These are phyloP conservation scores for Populus hybrid DNA, from an alignment of 441 rosid species.

Conservation along the genomic window DNA sequence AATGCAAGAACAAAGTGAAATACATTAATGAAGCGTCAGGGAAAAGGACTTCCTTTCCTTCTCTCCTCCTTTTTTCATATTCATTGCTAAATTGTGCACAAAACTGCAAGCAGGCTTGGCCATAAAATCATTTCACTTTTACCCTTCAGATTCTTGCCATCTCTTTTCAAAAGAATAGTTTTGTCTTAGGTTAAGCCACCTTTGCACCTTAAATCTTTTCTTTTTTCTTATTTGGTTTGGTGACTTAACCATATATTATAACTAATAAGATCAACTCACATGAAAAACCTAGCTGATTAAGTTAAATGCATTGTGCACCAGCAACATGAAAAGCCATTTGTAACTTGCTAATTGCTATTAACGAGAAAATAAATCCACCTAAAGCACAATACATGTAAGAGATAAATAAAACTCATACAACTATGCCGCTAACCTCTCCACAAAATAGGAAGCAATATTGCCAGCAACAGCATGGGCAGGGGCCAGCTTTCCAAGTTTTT, in stretches of 20 bases:
- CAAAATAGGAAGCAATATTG: slow-evolving; percentile 69
- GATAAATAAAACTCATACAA: neutral
- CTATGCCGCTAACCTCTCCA: slow-evolving; percentile 52
- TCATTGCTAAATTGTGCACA: neutral
- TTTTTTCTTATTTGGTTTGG: neutral
- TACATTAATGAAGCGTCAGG: neutral
- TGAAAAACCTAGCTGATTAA: neutral
- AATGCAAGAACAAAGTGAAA: neutral
- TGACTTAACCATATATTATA: neutral
- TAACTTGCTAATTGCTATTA: neutral
- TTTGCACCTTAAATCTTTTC: no score
- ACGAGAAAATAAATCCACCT: neutral
- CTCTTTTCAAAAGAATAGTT: neutral
- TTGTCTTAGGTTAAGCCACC: no score
- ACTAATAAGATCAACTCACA: neutral
- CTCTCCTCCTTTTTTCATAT: neutral
- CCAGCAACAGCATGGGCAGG: slow-evolving; percentile 93
- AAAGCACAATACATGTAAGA: neutral
- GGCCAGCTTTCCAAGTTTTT: slow-evolving; percentile 76
- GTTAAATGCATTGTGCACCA: neutral
- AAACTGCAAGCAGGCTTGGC: neutral
- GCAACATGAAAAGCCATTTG: neutral
- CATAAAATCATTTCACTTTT: neutral
- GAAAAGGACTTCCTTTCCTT: neutral
- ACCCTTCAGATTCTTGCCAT: neutral